Evolutionary conservation across 768 basidiomycete genomes (phyloP), one percentile per base, ranked within the genome.

Genomic region (Cystoderma amianthinum): DNA sequence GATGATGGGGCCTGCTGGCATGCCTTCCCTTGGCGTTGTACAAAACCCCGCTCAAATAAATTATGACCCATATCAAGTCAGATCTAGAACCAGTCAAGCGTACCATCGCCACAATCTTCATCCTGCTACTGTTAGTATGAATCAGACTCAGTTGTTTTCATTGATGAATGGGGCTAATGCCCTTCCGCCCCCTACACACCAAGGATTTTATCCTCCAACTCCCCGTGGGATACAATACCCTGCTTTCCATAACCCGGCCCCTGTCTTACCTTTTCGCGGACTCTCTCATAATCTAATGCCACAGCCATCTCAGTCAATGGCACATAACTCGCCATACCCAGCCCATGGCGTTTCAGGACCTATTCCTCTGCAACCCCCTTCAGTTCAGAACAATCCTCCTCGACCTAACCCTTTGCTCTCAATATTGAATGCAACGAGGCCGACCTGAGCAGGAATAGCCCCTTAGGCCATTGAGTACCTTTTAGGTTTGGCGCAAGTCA

Each of bases 11-110:
- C n/a, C 25, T 28, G n/a, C n/a, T n/a, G n/a, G n/a, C n/a, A 28
- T 28, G 25, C 25, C 25, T 7, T n/a, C 25, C 25, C 7, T 7
- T n/a, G 25, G 7, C 7, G 7, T n/a, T 7, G 7, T n/a, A 28
- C 7, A 28, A 7, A 28, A n/a, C 25, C 25, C 25, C 7, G 7
- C 7, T 28, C 28, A 30, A 9, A 30, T 30, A 30, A n/a, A 6
- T 24, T 46, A 52, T 37, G 58, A 64, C 46, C 58, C 62, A n/a
- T 67, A 68, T 38, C 71, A 74, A 55, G 57, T 66, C 16, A 63
- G 77, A 41, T 62, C 77, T 23, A 62, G 60, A 39, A 75, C 74
- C 7, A 72, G 70, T 44, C 71, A 74, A 41, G 56, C 67, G 17
- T 58, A 60, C 37, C 68, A 66, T 42, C 62, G 62, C n/a, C 42